Evolutionary conservation across 2,329 filamentous ascomycete species (phyloP), one percentile per base, ranked within the genome.

Genomic region (Calonectria pseudoturangicola): DNA sequence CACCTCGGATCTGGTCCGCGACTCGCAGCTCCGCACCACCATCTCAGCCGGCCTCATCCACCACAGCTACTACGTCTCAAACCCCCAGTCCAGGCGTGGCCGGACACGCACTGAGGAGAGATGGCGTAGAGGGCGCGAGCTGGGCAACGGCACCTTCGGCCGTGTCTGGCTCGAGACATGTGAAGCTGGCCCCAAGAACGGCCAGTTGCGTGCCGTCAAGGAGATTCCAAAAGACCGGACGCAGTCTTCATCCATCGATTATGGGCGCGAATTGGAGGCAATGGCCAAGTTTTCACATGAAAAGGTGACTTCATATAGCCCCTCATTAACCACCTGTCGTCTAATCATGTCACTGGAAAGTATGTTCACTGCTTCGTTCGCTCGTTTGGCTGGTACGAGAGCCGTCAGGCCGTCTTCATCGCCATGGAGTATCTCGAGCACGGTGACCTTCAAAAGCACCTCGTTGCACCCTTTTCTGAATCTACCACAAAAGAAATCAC

Each of bases 1-100:
- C 56, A 30, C n/a, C 21, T 68, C 66, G 3, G 66, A 68, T n/a
- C 41, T 60, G 7, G 66, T 68, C 15, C 28, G 51, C 41, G 66
- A 60, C 27, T 60, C 66, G 25, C 27, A 68, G 30, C 47, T 68
- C 28, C 36, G 41, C 27, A 50, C 66, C 51, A 62, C n/a, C 15
- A 27, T 62, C 41, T 28, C 43, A 21, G 36, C 8, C 7, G 43
- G 30, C 25, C 47, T 51, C 2, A 62, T 43, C 8, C 47, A 60
- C 10, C 66, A 68, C 43, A 41, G 16, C 28, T 50, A 47, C 51
- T 45, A 47, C 25, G 43, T 56, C 2, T 50, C 66, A 7, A 33
- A 15, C 7, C 50, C 45, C 13, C n/a, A 27, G 9, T 30, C 33
- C 2, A 15, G 54, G 0, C 30, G 30, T 3, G 18, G 66, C 2